Conservation (phyloP, 2,329 filamentous ascomycete species). For the Alternaria postmessia region DNA sequence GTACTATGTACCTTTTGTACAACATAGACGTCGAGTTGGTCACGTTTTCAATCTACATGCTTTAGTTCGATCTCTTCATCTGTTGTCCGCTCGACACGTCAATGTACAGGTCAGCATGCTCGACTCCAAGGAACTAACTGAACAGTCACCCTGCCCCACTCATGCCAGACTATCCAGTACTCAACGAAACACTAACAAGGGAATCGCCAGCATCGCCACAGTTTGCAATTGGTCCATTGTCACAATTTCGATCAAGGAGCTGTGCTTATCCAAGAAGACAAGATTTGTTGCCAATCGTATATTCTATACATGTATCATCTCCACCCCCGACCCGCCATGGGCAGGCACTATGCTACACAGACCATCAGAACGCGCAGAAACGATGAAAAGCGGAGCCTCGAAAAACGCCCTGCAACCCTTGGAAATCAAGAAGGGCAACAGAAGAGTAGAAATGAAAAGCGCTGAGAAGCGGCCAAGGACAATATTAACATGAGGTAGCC, state of each 20-base stretch:
- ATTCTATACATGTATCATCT: slow-evolving; percentile 28
- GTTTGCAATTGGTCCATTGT: background rate
- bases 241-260: background rate
- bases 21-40: slow-evolving; percentile 50
- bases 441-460: slow-evolving; percentile 38
- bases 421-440: slow-evolving; percentile 13
- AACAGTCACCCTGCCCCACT: background rate
- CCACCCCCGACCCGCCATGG: slow-evolving; percentile 7
- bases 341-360: slow-evolving; percentile 27
- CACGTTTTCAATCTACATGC: slow-evolving; percentile 47
- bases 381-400: slow-evolving; percentile 23
- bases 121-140: background rate
- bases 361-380: slow-evolving; percentile 9
- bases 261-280: slow-evolving; percentile 5
- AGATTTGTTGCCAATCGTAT: slow-evolving; percentile 11
- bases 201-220: background rate
- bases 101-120: background rate
- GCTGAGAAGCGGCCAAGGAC: slow-evolving; percentile 21
- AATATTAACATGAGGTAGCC: slow-evolving; percentile 29
- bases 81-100: background rate
- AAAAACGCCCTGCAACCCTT: slow-evolving; percentile 31
- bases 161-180: background rate
- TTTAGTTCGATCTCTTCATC: slow-evolving; percentile 20
- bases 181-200: background rate
- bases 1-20: slow-evolving; percentile 54